Conservation (phyloP, 805 yeast genomes). For the Teunomyces funiuensis region DNA sequence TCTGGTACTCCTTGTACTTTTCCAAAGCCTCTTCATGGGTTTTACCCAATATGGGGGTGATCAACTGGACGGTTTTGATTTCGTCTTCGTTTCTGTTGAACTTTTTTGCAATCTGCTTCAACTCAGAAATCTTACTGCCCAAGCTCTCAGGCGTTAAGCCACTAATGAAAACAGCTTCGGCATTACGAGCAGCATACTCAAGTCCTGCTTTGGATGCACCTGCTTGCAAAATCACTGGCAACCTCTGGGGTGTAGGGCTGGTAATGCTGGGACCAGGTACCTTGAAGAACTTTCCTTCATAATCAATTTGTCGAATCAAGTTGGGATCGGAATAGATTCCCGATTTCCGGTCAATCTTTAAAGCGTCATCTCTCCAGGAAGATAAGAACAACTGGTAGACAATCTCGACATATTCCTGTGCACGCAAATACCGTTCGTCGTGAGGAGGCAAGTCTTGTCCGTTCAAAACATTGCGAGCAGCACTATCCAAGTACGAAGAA, state of each 20-base stretch:
- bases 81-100: neutral
- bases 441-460: conserved; percentile 4
- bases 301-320: conserved; percentile 4
- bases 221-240: conserved; percentile 7
- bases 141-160: conserved; percentile 2
- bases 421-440: conserved; percentile 5
- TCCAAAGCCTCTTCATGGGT: conserved; percentile 6
- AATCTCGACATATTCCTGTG: conserved; percentile 5
- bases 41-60: conserved; percentile 1
- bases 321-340: conserved; percentile 4
- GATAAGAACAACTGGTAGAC: conserved; percentile 6
- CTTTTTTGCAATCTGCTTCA: conserved; percentile 3
- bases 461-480: conserved; percentile 5
- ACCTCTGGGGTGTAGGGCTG: conserved; percentile 6
- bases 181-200: conserved; percentile 6
- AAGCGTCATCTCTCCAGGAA: conserved; percentile 7
- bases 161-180: conserved; percentile 4
- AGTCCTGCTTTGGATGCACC: conserved; percentile 5
- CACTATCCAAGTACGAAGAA: conserved; percentile 6
- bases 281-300: conserved; percentile 4
- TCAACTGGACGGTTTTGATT: conserved; percentile 5
- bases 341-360: neutral
- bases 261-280: conserved; percentile 7
- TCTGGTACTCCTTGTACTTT: conserved; percentile 2
- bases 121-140: neutral